phyloP scores from a whole-genome alignment of 306 rosid species.

The Ceratonia siliqua region DNA sequence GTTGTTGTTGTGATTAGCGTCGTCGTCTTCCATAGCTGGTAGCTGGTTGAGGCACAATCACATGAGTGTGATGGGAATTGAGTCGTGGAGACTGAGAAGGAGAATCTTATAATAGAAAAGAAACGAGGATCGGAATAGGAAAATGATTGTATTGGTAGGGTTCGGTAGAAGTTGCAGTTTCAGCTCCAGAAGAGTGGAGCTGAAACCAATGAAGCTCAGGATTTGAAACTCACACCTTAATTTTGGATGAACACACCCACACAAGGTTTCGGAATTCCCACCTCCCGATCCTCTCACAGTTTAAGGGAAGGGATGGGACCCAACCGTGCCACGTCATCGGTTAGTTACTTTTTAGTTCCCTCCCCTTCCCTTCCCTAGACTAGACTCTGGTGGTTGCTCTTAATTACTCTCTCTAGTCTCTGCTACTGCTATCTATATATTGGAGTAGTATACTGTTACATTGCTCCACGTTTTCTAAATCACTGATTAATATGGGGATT shows the following conservation, averaged over 20 bases:
- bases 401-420: too few relatives aligned
- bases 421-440: too few relatives aligned
- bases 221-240: background rate
- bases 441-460: too few relatives aligned
- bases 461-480: too few relatives aligned
- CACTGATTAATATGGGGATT: too few relatives aligned
- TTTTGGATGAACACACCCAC: background rate
- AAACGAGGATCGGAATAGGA: background rate
- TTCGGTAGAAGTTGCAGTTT: conserved; percentile 14
- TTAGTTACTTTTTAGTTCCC: too few relatives aligned
- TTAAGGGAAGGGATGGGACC: too few relatives aligned
- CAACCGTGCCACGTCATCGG: too few relatives aligned
- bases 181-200: conserved; percentile 49
- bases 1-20: background rate
- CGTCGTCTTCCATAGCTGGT: conserved; percentile 9
- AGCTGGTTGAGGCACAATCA: background rate
- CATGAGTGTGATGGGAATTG: background rate
- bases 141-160: background rate
- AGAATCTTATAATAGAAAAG: background rate
- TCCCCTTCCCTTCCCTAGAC: too few relatives aligned
- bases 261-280: background rate
- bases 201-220: conserved; percentile 31
- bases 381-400: too few relatives aligned
- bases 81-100: background rate
- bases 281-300: too few relatives aligned